These are phyloP conservation scores for Ophiocordyceps unilateralis DNA, from an alignment of 2,329 filamentous ascomycete genomes.

Conservation along the genomic window DNA sequence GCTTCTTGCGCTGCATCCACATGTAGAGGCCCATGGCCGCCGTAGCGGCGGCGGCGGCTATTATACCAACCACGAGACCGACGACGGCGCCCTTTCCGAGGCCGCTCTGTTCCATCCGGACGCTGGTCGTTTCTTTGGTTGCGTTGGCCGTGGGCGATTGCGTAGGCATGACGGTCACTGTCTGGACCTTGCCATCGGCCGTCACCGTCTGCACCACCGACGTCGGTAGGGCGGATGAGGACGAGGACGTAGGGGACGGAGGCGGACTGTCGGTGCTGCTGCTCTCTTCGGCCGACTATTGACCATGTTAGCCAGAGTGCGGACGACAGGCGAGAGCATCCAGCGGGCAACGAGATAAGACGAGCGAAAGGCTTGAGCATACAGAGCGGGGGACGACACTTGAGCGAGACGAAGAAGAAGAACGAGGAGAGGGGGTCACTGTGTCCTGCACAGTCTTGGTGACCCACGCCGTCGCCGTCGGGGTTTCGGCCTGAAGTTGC, in stretches of 20 bases:
- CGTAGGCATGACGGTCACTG: constrained; percentile 35
- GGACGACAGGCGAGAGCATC: too few relatives aligned
- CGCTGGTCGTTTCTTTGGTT: background rate
- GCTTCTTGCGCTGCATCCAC: constrained; percentile 26
- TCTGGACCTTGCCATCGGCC: constrained; percentile 32
- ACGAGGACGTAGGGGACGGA: constrained; percentile 1
- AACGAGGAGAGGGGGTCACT: constrained; percentile 10
- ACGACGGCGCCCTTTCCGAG: constrained; percentile 30
- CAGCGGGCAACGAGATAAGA: constrained; percentile 4
- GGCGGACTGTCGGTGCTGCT: background rate
- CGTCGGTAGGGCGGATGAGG: constrained; percentile 2
- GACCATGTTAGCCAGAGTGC: background rate
- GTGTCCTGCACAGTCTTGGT: constrained; percentile 19
- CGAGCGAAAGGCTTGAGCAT: constrained; percentile 12
- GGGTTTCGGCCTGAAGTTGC: constrained; percentile 11
- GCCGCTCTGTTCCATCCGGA: constrained; percentile 6
- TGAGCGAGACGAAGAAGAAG: constrained; percentile 10
- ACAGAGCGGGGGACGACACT: constrained; percentile 13
- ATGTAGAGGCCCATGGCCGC: constrained; percentile 22
- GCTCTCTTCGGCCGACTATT: background rate
- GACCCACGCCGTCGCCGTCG: constrained; percentile 12
- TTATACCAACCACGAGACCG: constrained; percentile 34
- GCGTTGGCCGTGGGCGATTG: constrained; percentile 4
- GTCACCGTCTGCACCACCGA: constrained; percentile 35
- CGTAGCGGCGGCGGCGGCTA: constrained; percentile 23